A percentile compares a stretch with the other conserved stretches of the same genome.
Evolutionary conservation across 768 basidiomycete species (phyloP).

Genomic region (Rhodotorula diobovata): DNA sequence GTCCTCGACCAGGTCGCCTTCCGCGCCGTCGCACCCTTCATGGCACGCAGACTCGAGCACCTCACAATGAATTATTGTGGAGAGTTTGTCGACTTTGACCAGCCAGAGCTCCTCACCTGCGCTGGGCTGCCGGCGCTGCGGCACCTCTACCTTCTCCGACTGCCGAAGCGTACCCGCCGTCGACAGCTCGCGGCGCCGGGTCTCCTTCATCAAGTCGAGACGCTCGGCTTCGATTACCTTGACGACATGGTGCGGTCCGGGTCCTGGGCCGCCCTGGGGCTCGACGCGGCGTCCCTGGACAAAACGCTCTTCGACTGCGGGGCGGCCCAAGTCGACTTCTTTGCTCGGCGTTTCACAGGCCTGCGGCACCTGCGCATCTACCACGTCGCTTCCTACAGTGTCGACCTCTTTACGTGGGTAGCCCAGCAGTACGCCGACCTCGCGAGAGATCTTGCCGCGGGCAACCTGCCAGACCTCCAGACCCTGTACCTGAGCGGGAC

Average conservation of each 20-base stretch:
- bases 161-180: no score
- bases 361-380: not conserved
- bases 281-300: not conserved
- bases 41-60: not conserved
- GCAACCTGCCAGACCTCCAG: not conserved
- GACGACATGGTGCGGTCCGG: no score
- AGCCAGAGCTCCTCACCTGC: no score
- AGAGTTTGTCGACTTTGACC: no score
- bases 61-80: not conserved
- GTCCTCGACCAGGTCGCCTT: not conserved
- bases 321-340: not conserved
- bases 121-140: not conserved
- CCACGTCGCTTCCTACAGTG: no score
- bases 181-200: no score
- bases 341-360: no score
- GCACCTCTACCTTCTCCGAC: not conserved
- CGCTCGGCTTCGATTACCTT: no score
- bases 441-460: not conserved
- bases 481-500: not conserved
- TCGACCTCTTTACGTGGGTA: no score
- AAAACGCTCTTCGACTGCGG: not conserved
- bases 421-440: not conserved
- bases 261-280: no score
- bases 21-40: not conserved
- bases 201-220: no score